Percentiles rank a stretch among this genome's conserved stretches.
These are phyloP conservation scores for Dissophora globulifera DNA, from an alignment of 192 early-diverging fungal genomes.

Conservation along the genomic window DNA sequence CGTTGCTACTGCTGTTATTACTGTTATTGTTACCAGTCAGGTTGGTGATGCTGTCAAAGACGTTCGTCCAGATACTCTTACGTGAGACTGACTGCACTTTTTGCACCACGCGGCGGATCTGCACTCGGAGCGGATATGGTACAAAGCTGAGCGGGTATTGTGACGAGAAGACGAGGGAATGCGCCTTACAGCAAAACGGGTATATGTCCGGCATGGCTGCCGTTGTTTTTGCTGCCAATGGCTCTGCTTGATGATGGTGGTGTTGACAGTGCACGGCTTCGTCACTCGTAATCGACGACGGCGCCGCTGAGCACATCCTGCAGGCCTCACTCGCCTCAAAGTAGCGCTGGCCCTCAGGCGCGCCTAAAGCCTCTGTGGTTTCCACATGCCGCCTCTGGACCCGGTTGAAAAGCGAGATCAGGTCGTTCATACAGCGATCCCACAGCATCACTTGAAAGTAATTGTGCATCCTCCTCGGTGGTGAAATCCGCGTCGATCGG, in stretches of 20 bases:
- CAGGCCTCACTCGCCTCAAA: too few species aligned
- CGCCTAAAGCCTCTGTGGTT: too few species aligned
- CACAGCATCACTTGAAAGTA: constrained; percentile 48
- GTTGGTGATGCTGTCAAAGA: neutral
- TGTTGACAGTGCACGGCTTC: too few species aligned
- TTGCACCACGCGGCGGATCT: constrained; percentile 23
- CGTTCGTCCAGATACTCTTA: neutral
- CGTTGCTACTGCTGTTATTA: neutral
- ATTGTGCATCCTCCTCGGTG: constrained; percentile 24
- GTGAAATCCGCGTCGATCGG: neutral
- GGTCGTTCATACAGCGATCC: constrained; percentile 38
- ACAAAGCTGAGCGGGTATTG: constrained; percentile 21
- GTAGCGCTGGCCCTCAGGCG: too few species aligned
- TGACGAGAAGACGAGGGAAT: constrained; percentile 30
- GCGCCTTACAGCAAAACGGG: constrained; percentile 48
- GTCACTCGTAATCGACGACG: neutral
- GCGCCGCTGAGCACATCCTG: too few species aligned
- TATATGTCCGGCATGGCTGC: neutral
- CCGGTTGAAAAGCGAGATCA: constrained; percentile 32
- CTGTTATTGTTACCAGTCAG: too few species aligned
- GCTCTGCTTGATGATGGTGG: too few species aligned
- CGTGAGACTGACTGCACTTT: constrained; percentile 19
- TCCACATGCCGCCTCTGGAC: constrained; percentile 27
- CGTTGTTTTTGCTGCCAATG: neutral
- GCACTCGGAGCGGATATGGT: constrained; percentile 23